A percentile compares a stretch with the other conserved stretches of the same genome.
Conservation (phyloP, 495 filamentous ascomycete genomes). For the Daldinia grandis region DNA sequence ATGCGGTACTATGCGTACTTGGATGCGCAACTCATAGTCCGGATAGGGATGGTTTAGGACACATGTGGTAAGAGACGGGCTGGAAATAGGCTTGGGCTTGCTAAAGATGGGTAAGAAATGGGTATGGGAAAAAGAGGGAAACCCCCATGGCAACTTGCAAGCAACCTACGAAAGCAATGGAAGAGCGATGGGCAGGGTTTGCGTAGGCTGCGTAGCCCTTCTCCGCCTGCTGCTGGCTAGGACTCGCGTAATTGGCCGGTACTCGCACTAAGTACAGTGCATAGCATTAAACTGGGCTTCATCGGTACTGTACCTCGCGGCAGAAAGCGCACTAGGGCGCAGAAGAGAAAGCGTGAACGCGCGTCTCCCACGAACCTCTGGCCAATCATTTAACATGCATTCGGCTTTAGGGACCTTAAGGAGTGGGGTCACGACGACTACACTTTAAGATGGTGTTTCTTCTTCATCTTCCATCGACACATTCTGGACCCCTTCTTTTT, state of each 20-base stretch:
- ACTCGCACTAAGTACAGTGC: constrained; percentile 26
- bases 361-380: constrained; percentile 25
- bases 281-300: neutral
- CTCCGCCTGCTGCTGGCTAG: constrained; percentile 27
- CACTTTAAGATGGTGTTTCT: constrained; percentile 14
- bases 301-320: constrained; percentile 39
- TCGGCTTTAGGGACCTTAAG: constrained; percentile 12
- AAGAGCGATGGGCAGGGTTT: constrained; percentile 22
- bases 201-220: constrained; percentile 42
- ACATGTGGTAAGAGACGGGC: constrained; percentile 11
- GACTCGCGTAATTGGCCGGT: constrained; percentile 25
- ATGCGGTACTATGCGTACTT: constrained; percentile 14
- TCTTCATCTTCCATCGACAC: constrained; percentile 3
- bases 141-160: constrained; percentile 1
- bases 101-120: constrained; percentile 13
- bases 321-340: constrained; percentile 39
- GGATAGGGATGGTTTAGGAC: constrained; percentile 30
- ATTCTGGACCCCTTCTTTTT: neutral
- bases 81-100: neutral
- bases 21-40: constrained; percentile 19
- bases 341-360: constrained; percentile 43
- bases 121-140: constrained; percentile 18
- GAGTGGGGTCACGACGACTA: constrained; percentile 34
- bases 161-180: neutral
- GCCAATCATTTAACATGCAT: constrained; percentile 37